A percentile compares a stretch with the other conserved stretches of the same genome.
phyloP scores from a whole-genome alignment of 2,329 filamentous ascomycete genomes.

The Nemania sp. region DNA sequence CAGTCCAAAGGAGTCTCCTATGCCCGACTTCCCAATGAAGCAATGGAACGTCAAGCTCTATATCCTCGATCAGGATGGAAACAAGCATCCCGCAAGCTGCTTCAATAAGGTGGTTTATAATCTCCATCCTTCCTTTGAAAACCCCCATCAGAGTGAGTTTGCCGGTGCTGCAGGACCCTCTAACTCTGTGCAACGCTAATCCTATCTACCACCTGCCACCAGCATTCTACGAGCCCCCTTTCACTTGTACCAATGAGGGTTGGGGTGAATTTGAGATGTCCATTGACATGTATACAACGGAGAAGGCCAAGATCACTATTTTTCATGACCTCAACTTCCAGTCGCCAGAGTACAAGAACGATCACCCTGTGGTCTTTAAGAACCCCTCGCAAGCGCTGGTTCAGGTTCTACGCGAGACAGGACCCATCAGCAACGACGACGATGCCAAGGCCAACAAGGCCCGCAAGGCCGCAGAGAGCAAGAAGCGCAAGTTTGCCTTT shows the following conservation, averaged over 20 bases:
- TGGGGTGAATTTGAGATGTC: constrained; percentile 99
- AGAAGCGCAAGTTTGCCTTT: constrained; percentile 75
- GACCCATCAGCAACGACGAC: constrained; percentile 78
- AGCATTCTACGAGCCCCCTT: constrained; percentile 85
- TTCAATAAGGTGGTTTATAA: constrained; percentile 94
- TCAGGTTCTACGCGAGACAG: constrained; percentile 78
- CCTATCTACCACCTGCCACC: not conserved
- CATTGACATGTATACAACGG: constrained; percentile 79
- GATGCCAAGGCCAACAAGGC: constrained; percentile 67
- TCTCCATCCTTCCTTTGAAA: constrained; percentile 90
- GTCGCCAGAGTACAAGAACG: constrained; percentile 77
- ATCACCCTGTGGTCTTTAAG: constrained; percentile 83
- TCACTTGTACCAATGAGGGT: constrained; percentile 88
- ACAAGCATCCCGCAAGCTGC: constrained; percentile 78
- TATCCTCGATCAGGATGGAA: constrained; percentile 82
- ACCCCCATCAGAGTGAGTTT: constrained; percentile 78
- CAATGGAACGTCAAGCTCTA: constrained; percentile 88
- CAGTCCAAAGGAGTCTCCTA: constrained; percentile 78
- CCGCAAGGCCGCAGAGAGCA: constrained; percentile 59
- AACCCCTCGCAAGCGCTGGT: constrained; percentile 90
- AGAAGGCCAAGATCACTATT: constrained; percentile 83
- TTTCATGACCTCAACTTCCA: constrained; percentile 92
- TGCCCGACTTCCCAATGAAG: constrained; percentile 90
- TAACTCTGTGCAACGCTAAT: constrained; percentile 23
- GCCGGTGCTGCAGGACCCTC: not conserved